Evolutionary conservation across 139 green algal species (phyloP).

Genomic region (Micractinium conductrix): DNA sequence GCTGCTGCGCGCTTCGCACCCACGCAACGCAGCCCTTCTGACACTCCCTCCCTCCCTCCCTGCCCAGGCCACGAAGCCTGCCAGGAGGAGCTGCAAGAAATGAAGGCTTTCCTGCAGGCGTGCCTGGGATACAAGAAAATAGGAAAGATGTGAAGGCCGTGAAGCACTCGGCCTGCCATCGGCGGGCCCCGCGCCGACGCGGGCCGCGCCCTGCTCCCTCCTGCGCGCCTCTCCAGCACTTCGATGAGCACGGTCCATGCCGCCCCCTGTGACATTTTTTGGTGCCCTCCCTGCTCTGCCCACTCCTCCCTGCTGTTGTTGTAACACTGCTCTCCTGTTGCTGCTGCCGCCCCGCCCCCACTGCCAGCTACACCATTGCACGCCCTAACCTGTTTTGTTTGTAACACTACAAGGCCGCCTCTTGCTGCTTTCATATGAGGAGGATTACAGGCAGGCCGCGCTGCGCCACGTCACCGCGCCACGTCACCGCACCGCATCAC

Average conservation of each 20-base stretch:
- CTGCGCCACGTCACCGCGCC: neutral
- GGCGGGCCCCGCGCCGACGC: no score
- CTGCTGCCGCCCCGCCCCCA: neutral
- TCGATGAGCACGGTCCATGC: no score
- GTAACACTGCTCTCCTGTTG: neutral
- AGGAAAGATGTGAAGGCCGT: neutral
- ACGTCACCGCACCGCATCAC: neutral
- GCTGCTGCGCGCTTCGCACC: no score
- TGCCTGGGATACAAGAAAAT: conserved; percentile 6
- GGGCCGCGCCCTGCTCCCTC: no score
- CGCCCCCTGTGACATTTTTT: neutral
- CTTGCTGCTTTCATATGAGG: no score
- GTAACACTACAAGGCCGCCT: no score
- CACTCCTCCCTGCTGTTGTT: neutral
- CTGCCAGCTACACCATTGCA: no score
- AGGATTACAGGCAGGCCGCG: neutral
- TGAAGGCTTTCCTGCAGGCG: conserved; percentile 21
- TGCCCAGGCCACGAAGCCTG: conserved; percentile 45
- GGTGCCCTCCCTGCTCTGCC: no score
- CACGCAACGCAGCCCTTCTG: no score
- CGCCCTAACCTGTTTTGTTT: no score
- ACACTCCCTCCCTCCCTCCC: neutral
- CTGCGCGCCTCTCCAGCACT: no score
- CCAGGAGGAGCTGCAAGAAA: conserved; percentile 38
- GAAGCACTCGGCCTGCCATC: no score